Evolutionary conservation across 2,329 filamentous ascomycete genomes (phyloP).

Genomic region (Mycogone perniciosa): DNA sequence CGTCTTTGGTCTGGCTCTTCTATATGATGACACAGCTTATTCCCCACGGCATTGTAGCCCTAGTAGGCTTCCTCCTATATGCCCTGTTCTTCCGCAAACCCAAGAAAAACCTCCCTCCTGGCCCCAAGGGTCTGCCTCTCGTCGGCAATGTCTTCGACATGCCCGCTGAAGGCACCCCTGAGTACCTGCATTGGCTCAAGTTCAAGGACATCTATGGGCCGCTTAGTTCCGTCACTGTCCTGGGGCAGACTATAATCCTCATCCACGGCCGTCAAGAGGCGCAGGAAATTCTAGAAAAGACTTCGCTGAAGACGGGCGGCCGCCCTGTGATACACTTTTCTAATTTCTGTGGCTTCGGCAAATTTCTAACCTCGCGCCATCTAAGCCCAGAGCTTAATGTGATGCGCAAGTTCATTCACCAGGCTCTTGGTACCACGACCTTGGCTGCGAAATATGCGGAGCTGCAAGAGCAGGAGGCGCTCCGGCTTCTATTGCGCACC

Average conservation of each 20-base stretch:
- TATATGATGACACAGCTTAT: too few relatives aligned
- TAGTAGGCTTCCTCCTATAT: not conserved
- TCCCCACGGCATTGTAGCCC: not conserved
- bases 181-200: slow-evolving; percentile 28
- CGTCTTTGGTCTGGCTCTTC: too few relatives aligned
- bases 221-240: slow-evolving; percentile 16
- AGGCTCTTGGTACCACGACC: not conserved
- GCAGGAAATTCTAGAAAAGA: slow-evolving; percentile 29
- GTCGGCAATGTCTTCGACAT: slow-evolving; percentile 42
- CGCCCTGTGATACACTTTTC: not conserved
- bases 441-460: not conserved
- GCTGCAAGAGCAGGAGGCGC: not conserved
- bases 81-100: not conserved
- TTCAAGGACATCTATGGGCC: slow-evolving; percentile 26
- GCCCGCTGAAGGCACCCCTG: slow-evolving; percentile 25
- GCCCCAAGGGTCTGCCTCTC: slow-evolving; percentile 29
- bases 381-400: not conserved
- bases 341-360: not conserved
- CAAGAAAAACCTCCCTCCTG: slow-evolving; percentile 16
- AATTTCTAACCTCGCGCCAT: not conserved
- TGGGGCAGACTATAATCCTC: slow-evolving; percentile 31
- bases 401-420: slow-evolving; percentile 4
- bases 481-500: not conserved
- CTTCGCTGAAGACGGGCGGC: slow-evolving; percentile 17
- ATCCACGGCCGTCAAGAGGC: slow-evolving; percentile 31